These are phyloP conservation scores for Candida smagusa DNA, from an alignment of 1,139 yeast species.

Conservation along the genomic window DNA sequence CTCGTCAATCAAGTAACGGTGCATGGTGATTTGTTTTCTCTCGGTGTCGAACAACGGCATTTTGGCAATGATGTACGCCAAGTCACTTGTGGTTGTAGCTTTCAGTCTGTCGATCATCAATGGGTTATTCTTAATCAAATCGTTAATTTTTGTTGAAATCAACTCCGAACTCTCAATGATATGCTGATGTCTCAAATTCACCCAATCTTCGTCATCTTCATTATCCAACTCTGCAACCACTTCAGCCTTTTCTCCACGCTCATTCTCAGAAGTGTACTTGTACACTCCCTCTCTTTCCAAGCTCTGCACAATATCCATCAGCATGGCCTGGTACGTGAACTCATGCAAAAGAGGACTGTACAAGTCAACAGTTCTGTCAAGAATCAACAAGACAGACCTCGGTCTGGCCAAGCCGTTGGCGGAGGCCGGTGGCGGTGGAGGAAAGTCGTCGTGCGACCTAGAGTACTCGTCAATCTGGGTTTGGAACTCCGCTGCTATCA, in stretches of 20 bases:
- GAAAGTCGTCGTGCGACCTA: slow-evolving; percentile 61
- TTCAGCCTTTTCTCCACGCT: slow-evolving; percentile 48
- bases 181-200: slow-evolving; percentile 67
- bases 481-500: slow-evolving; percentile 75
- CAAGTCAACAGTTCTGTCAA: slow-evolving; percentile 82
- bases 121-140: slow-evolving; percentile 71
- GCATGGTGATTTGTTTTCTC: slow-evolving; percentile 57
- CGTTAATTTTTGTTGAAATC: slow-evolving; percentile 59
- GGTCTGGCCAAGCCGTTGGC: slow-evolving; percentile 39
- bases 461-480: slow-evolving; percentile 71
- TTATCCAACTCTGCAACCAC: slow-evolving; percentile 42
- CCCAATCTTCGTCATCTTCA: slow-evolving; percentile 78
- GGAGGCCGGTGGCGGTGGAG: slow-evolving; percentile 48
- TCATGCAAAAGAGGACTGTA: slow-evolving; percentile 87
- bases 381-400: slow-evolving; percentile 68
- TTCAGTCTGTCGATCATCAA: slow-evolving; percentile 60
- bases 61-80: slow-evolving; percentile 65
- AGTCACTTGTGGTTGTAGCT: slow-evolving; percentile 58
- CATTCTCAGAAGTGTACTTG: slow-evolving; percentile 59
- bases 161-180: slow-evolving; percentile 72
- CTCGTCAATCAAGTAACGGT: slow-evolving; percentile 57
- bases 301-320: slow-evolving; percentile 63
- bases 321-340: slow-evolving; percentile 92
- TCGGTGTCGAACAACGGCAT: slow-evolving; percentile 67
- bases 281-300: slow-evolving; percentile 55